Conservation (phyloP, 2,329 filamentous ascomycete species). For the Trichoderma polysporum region DNA sequence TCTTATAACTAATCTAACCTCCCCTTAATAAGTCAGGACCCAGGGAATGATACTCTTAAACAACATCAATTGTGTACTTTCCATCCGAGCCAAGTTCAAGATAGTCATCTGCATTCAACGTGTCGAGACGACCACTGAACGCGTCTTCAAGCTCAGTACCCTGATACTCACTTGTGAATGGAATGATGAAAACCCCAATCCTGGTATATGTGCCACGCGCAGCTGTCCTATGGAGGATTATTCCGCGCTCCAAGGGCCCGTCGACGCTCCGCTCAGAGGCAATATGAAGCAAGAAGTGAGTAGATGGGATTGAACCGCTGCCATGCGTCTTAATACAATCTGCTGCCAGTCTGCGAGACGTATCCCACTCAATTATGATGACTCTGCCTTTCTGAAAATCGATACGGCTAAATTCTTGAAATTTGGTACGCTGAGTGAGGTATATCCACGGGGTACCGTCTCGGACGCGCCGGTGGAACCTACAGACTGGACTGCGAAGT, state of each 20-base stretch:
- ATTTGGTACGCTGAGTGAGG: not conserved
- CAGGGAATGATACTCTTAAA: too few species aligned
- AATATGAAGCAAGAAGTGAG: not conserved
- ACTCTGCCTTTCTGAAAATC: too few species aligned
- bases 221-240: not conserved
- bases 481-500: not conserved
- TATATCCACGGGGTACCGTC: not conserved
- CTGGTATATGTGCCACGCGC: not conserved
- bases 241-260: not conserved
- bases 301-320: not conserved
- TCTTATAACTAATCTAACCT: too few species aligned
- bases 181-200: not conserved
- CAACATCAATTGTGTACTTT: too few species aligned
- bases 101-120: too few species aligned
- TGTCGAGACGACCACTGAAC: too few species aligned
- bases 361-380: not conserved
- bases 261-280: not conserved
- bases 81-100: too few species aligned
- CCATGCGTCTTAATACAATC: not conserved
- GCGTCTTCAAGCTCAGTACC: not conserved
- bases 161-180: not conserved
- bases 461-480: not conserved
- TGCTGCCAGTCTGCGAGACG: not conserved
- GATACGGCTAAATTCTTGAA: not conserved
- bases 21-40: too few species aligned